Base-by-base conservation (phyloP, 192 early-diverging fungal species). In the Linnemannia schmuckeri region DNA sequence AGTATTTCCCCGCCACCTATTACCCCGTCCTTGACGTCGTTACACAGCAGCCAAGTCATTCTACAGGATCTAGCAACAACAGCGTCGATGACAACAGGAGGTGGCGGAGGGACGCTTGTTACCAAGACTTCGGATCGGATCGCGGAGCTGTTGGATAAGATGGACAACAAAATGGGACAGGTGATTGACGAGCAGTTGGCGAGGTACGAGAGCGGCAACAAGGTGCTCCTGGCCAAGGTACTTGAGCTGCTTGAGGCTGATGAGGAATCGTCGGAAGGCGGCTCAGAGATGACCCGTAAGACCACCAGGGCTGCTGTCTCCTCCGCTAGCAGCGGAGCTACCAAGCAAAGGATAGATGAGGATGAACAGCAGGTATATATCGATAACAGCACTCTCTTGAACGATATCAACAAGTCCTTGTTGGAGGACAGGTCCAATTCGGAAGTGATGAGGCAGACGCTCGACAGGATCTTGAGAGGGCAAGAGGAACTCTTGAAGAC, bases 171-270 rank as follows among this genome's bases (percentile, higher is more conserved):
- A 70, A 66, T 86, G 74, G 55, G 78, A 10, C 73, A 63, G 68
- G 71, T 86, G n/a, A 77, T 86, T 72, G 83, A 86, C 66, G 83
- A 86, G 49, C 83, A 86, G n/a, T 44, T 86, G 37, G 46, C 75
- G 15, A 68, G 83, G 42, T 80, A 72, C 44, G 78, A 86, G 70
- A 86, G 69, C 13, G 74, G 68, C 3, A 86, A 86, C 73, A 80
- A 80, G 37, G 83, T 68, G 10, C 49, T 86, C 7, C n/a, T 86
- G 41, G 74, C 75, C 13, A 79, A 80, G 37, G 78, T 86, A 4
- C 74, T 72, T 35, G 75, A 80, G 57, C 38, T 86, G 10, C 74
- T 86, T 17, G 78, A 80, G 10, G 75, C 52, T 2, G 78, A 77
- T 24, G 78, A 77, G 8, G 77, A 74, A n/a, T 75, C 80, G 8